phyloP scores from a whole-genome alignment of 495 filamentous ascomycete species.

The Daldinia bambusicola region DNA sequence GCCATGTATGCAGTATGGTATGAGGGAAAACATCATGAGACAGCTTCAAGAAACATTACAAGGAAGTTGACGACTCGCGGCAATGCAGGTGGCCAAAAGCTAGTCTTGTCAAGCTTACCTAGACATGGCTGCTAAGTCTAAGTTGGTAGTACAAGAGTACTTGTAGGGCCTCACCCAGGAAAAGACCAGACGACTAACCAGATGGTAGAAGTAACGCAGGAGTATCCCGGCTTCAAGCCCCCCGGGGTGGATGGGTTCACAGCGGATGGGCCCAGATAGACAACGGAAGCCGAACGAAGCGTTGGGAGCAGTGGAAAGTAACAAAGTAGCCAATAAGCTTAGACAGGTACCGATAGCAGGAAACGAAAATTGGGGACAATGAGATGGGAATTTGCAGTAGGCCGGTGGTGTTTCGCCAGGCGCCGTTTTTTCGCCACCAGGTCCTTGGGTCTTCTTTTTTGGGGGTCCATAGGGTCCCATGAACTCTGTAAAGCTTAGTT shows the following conservation, averaged over 20 bases:
- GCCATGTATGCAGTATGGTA: conserved; percentile 50
- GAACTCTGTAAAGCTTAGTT: conserved; percentile 21
- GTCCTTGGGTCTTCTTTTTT: conserved; percentile 46
- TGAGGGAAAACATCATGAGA: conserved; percentile 49
- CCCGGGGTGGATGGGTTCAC: conserved; percentile 39
- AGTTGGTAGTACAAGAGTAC: conserved; percentile 38
- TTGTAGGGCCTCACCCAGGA: conserved; percentile 38
- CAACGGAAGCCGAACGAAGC: conserved; percentile 45
- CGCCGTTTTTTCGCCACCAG: conserved; percentile 50
- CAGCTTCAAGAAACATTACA: conserved; percentile 48
- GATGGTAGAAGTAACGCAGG: conserved; percentile 40
- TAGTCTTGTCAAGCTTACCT: conserved; percentile 45
- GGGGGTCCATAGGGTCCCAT: conserved; percentile 46
- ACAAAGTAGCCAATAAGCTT: conserved; percentile 41
- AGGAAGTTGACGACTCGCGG: conserved; percentile 46
- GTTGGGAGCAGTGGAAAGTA: conserved; percentile 36
- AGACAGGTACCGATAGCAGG: conserved; percentile 35
- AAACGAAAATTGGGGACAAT: conserved; percentile 46
- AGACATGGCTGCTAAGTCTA: conserved; percentile 41
- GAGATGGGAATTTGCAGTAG: conserved; percentile 44
- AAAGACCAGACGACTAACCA: conserved; percentile 42
- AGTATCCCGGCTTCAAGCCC: conserved; percentile 43
- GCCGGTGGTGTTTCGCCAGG: conserved; percentile 44
- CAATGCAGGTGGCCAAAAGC: conserved; percentile 46
- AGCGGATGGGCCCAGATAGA: conserved; percentile 42